Evolutionary conservation across 139 green algal species (phyloP), one percentile per base, ranked within the genome.

Genomic region (Prasinococcaceae sp.): DNA sequence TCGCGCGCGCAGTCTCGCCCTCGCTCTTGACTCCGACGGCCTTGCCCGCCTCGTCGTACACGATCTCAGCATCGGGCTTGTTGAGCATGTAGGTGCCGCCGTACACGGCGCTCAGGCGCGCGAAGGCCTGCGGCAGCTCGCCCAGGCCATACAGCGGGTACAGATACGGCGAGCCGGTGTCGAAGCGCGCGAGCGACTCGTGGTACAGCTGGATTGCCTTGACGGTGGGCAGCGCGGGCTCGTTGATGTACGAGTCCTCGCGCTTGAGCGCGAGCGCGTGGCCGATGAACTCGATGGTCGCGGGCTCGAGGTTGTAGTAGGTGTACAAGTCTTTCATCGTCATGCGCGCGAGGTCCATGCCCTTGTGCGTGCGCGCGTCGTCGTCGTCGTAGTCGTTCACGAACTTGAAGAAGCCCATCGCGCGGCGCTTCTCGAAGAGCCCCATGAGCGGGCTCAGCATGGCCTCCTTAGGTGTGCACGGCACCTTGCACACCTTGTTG

Each of bases 41-140:
- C 16, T 66, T 45, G n/a, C 84, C 85, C 2, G 38, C 55, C 32
- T 85, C 84, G 44, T 87, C 74, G 52, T 80, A 96, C 71, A 83
- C 72, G 19, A 93, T 76, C 66, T 88, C 52, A 2, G 68, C 78
- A 47, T 92, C 87, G 5, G 77, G 70, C 65, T 90, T 90, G 62
- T 72, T 72, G 26, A 99, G 85, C 90, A 99, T 99, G 81, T 99
- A 99, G 20, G 89, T 95, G 49, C 90, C 90, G 14, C 90, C 90
- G 55, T 95, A 93, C 58, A 99, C 90, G 0, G 90, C 90, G 4
- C 64, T 81, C 40, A 99, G 71, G 19, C 90, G 77, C 0, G 90
- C 90, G 77, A 99, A 99, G 2, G 79, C 81, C 82, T 95, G 83
- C 12, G 89, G 89, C 47, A 97, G 76, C 72, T 96, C 89, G 3